Evolutionary conservation across 768 basidiomycete species (phyloP), one percentile per base, ranked within the genome.

Genomic region (Mycena leptocephala): DNA sequence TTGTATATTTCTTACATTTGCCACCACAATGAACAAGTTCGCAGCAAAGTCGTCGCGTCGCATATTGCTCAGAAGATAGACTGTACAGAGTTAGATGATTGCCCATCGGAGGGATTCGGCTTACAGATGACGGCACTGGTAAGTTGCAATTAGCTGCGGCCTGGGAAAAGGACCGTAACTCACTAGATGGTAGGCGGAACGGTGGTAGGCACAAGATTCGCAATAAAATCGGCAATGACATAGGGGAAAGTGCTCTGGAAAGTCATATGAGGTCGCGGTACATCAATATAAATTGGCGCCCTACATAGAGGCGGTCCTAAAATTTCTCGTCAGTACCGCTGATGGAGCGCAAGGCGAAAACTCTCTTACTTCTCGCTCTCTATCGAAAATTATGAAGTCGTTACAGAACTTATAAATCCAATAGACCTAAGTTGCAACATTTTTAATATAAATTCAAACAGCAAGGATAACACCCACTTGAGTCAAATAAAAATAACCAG

Each of bases 351-450:
- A 35, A 22, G 5, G 0, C 5, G 28, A 14, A n/a, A n/a, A n/a
- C n/a, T 56, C 28, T 46, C 41, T 46, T 68, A 84, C 87, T 70
- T 89, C 89, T 30, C 84, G 82, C 70, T 90, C 89, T 10, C 89
- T 83, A 76, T 90, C 88, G 61, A 89, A 90, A 63, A 89, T 85
- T 65, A 78, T 69, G 13, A 78, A 70, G 56, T 78, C 77, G 66
- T 66, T 41, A 37, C 77, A 78, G 28, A 71, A 78, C 56, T 78
- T 78, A 48, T 78, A 73, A 22, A 78, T 78, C 77, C 77, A 78
- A 63, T 76, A 78, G 16, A 77, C 76, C 70, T 76, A 20, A 46
- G 70, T 32, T 6, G 5, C 48, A 51, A 24, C 2, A 53, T 14
- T 30, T 3, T 61, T 8, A 53, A 53, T 22, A 48, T 39, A 7